phyloP scores from a whole-genome alignment of 2,329 filamentous ascomycete genomes.

The Apiospora malaysiana region DNA sequence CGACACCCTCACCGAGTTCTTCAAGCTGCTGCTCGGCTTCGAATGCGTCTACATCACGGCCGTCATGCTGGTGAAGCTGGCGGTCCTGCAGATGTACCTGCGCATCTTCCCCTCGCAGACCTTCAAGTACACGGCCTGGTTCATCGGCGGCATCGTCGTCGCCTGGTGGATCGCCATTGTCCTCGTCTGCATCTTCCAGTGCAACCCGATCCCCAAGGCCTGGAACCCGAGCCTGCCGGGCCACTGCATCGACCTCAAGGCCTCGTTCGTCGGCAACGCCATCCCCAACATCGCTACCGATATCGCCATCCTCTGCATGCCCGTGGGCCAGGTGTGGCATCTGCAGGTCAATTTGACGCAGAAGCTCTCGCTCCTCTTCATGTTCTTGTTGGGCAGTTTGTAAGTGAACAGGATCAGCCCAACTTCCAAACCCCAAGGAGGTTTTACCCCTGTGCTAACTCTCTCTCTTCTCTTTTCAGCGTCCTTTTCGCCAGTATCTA shows the following conservation, averaged over 20 bases:
- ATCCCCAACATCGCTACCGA: constrained; percentile 49
- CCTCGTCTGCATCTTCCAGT: constrained; percentile 46
- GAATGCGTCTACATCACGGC: constrained; percentile 30
- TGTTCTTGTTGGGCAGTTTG: constrained; percentile 43
- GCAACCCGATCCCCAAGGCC: constrained; percentile 44
- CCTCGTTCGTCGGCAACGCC: constrained; percentile 49
- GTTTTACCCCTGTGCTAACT: not conserved
- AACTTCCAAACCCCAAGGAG: not conserved
- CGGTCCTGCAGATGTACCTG: constrained; percentile 35
- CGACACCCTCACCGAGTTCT: constrained; percentile 19
- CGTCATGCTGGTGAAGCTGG: constrained; percentile 31
- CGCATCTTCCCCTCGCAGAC: constrained; percentile 34
- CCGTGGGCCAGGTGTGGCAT: constrained; percentile 38
- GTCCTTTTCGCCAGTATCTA: constrained; percentile 39
- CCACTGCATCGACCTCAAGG: constrained; percentile 46
- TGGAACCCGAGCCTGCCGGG: constrained; percentile 43
- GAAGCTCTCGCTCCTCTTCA: constrained; percentile 33
- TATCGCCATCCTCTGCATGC: constrained; percentile 42
- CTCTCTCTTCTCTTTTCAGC: constrained; percentile 19
- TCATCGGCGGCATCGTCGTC: constrained; percentile 27
- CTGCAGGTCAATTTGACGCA: constrained; percentile 36
- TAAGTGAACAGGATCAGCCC: constrained; percentile 27
- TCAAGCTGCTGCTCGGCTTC: constrained; percentile 28
- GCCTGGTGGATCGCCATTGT: constrained; percentile 35
- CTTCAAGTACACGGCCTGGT: constrained; percentile 29